A percentile compares a stretch with the other conserved stretches of the same genome.
Conservation (phyloP, 306 rosid genomes). For the Gillenia trifoliata region DNA sequence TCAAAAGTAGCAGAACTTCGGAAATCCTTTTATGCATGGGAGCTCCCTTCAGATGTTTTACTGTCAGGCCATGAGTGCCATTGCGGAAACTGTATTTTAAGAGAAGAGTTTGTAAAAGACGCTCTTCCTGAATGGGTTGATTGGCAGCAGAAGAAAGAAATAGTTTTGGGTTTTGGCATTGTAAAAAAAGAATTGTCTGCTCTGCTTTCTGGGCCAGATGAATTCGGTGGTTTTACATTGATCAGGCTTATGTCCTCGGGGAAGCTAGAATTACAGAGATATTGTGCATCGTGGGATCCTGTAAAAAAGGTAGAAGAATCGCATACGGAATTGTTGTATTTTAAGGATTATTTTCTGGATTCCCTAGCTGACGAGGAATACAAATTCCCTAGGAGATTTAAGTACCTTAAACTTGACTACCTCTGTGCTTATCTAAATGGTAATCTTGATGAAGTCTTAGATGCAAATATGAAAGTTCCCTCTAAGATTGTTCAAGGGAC, state of each 20-base stretch:
- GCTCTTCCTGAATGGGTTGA: constrained; percentile 67
- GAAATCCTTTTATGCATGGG: constrained; percentile 53
- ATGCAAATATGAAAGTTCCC: constrained; percentile 21
- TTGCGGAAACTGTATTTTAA: constrained; percentile 55
- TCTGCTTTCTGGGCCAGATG: constrained; percentile 40
- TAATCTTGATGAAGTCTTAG: constrained; percentile 34
- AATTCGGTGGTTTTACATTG: constrained; percentile 61
- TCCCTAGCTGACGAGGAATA: constrained; percentile 36
- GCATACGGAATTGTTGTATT: constrained; percentile 24
- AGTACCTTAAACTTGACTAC: constrained; percentile 41
- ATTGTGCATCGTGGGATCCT: constrained; percentile 41
- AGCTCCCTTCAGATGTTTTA: constrained; percentile 46
- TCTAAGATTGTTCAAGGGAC: constrained; percentile 3
- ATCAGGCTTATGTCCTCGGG: constrained; percentile 63
- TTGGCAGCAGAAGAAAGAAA: constrained; percentile 72
- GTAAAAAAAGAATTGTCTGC: constrained; percentile 38
- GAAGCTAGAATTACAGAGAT: constrained; percentile 62
- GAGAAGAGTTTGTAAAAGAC: constrained; percentile 50
- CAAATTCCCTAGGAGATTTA: constrained; percentile 31
- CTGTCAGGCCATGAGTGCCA: constrained; percentile 42
- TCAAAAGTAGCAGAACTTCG: constrained; percentile 30
- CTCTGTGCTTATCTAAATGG: constrained; percentile 45
- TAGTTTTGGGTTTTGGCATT: constrained; percentile 61
- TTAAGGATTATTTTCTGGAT: constrained; percentile 32
- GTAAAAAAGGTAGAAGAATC: constrained; percentile 24